Conservation (phyloP, 176 grass and related monocot species). For the Poa pratensis region DNA sequence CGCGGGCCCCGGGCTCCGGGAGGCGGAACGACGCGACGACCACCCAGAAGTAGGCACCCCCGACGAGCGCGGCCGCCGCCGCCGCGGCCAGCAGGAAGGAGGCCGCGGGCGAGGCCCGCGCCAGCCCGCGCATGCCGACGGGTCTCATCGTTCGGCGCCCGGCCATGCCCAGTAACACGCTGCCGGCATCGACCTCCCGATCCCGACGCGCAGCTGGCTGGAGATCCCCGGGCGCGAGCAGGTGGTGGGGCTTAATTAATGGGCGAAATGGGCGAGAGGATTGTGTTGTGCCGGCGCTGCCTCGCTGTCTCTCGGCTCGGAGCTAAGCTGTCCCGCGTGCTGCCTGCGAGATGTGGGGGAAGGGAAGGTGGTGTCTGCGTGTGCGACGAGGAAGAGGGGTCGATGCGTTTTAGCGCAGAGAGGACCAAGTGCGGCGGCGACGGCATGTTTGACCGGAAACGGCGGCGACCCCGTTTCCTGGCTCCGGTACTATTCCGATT, state of each 20-base stretch:
- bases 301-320: constrained; percentile 14
- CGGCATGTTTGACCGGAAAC: constrained; percentile 52
- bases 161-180: constrained; percentile 45
- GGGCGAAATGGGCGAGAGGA: background rate
- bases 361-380: background rate
- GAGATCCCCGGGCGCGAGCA: background rate
- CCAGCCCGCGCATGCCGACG: constrained; percentile 35
- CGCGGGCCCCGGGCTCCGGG: constrained; percentile 44
- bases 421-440: constrained; percentile 30
- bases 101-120: constrained; percentile 37
- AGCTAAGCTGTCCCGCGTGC: background rate
- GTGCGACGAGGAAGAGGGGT: background rate
- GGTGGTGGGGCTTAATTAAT: background rate
- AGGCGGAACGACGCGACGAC: constrained; percentile 77
- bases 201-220: constrained; percentile 35
- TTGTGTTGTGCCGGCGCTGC: constrained; percentile 32
- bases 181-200: constrained; percentile 56
- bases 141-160: constrained; percentile 48
- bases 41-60: constrained; percentile 76
- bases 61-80: constrained; percentile 50
- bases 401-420: background rate
- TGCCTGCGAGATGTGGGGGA: constrained; percentile 3
- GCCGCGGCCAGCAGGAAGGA: constrained; percentile 60
- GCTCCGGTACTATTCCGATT: background rate
- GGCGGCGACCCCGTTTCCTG: background rate